A percentile compares a stretch with the other conserved stretches of the same genome.
Evolutionary conservation across 257 asterid genomes (phyloP).

Genomic region (Salvia miltiorrhiza): DNA sequence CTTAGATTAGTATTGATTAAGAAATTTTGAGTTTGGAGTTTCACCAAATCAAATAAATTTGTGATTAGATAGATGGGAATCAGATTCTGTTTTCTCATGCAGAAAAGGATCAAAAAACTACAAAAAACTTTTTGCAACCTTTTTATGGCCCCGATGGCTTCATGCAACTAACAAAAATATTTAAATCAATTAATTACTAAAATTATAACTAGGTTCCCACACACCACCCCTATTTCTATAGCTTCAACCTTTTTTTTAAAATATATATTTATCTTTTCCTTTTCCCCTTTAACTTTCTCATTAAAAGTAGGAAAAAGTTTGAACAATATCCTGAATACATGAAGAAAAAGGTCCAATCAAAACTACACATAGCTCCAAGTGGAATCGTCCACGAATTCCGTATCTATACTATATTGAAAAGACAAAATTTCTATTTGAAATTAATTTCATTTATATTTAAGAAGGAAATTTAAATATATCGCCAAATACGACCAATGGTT

Average conservation of each 20-base stretch:
- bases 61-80: slow-evolving; percentile 33
- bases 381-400: too few relatives aligned
- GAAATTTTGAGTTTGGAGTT: slow-evolving; percentile 2
- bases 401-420: too few relatives aligned
- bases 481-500: too few relatives aligned
- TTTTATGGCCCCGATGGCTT: slow-evolving; percentile 33
- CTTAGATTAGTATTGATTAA: slow-evolving; percentile 13
- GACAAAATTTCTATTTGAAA: too few relatives aligned
- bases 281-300: slow-evolving; percentile 41
- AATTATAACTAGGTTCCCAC: slow-evolving; percentile 33
- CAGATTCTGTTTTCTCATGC: slow-evolving; percentile 47
- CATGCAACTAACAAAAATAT: slow-evolving; percentile 17
- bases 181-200: background rate
- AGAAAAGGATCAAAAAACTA: slow-evolving; percentile 31
- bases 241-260: slow-evolving; percentile 3
- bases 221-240: background rate
- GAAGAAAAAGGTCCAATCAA: background rate
- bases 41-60: background rate
- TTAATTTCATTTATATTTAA: too few relatives aligned
- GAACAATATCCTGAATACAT: slow-evolving; percentile 3
- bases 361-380: background rate
- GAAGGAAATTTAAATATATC: too few relatives aligned
- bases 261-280: slow-evolving; percentile 12
- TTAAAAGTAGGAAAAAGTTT: slow-evolving; percentile 54
- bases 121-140: slow-evolving; percentile 30